Base-by-base conservation (phyloP, 768 basidiomycete genomes). In the Filobasidium floriforme region DNA sequence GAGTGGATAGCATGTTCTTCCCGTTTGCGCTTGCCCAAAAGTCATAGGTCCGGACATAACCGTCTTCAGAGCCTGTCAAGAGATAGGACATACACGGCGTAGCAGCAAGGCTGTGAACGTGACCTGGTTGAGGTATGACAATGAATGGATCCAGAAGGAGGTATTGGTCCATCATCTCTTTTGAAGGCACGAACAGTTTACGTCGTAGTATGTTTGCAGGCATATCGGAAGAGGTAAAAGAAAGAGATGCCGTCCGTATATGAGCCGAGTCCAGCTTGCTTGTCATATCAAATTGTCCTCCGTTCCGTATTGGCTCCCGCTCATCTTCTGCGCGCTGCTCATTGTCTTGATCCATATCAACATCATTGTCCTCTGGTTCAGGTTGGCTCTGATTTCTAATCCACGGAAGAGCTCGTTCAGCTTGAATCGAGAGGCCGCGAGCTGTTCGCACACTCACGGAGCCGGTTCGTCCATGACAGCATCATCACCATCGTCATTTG, bases 41-140 rank as follows among this genome's bases (percentile, higher is more conserved):
- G 77, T 97, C 91, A 79, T 93, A 97, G 80, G 90, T 85, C 43
- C 92, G 85, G 52, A 97, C 88, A 71, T 90, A 92, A 10, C 92
- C 93, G 75, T 97, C 92, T 70, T 94, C 89, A 14, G 89, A 90
- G 41, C 92, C 92, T 15, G 93, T 93, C 40, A 94, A 78, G 24
- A 96, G 81, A 75, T 92, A 90, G 22, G 89, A 86, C 84, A 93
- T 86, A 79, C 92, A 94, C 29, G 84, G 79, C 0, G 91, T 92
- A 3, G 88, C 82, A 11, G 92, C 89, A 14, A 97, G 84, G n/a
- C 89, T 83, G 78, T 96, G 89, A 0, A 89, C 91, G 4, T 91
- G 86, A 4, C 85, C 86, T 4, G 91, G 91, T 69, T 93, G 89
- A 0, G 93, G 90, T 64, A 97, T 85, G 22, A 91, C 91, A 68